Conservation (phyloP, 2,329 filamentous ascomycete genomes). For the Diplocarpon mali region DNA sequence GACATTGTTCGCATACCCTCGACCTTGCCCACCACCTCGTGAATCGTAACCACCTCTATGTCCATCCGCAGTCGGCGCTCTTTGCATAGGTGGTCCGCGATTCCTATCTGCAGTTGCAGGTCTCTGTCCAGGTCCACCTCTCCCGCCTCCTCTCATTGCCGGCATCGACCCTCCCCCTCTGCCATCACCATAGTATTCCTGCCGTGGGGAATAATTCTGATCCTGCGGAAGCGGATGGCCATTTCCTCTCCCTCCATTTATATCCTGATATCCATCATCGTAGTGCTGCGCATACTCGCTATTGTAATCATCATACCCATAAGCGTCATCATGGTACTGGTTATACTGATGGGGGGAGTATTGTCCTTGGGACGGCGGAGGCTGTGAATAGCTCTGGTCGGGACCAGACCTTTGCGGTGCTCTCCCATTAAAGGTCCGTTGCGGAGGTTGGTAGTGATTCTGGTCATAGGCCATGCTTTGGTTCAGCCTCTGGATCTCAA, state of each 20-base stretch:
- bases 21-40: slow-evolving; percentile 17
- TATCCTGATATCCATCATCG: slow-evolving; percentile 21
- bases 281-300: slow-evolving; percentile 21
- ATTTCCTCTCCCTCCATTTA: slow-evolving; percentile 21
- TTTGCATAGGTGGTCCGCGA: slow-evolving; percentile 18
- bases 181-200: slow-evolving; percentile 23
- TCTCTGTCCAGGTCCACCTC: slow-evolving; percentile 20
- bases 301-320: slow-evolving; percentile 23
- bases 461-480: slow-evolving; percentile 26
- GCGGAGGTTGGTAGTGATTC: slow-evolving; percentile 22
- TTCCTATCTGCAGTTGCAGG: slow-evolving; percentile 18
- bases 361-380: slow-evolving; percentile 31
- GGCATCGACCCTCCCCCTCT: slow-evolving; percentile 17
- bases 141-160: slow-evolving; percentile 16
- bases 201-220: slow-evolving; percentile 21
- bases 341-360: slow-evolving; percentile 54
- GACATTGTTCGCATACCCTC: slow-evolving; percentile 22
- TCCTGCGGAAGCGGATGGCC: slow-evolving; percentile 22
- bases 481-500: neutral
- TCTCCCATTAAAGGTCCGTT: slow-evolving; percentile 24
- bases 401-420: slow-evolving; percentile 21
- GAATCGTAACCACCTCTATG: slow-evolving; percentile 19
- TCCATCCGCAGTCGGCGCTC: slow-evolving; percentile 20
- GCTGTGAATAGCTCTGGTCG: slow-evolving; percentile 21
- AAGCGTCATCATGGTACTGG: slow-evolving; percentile 23